These are phyloP conservation scores for Leccinum pellstonianum DNA, from an alignment of 768 basidiomycete species.

Conservation along the genomic window DNA sequence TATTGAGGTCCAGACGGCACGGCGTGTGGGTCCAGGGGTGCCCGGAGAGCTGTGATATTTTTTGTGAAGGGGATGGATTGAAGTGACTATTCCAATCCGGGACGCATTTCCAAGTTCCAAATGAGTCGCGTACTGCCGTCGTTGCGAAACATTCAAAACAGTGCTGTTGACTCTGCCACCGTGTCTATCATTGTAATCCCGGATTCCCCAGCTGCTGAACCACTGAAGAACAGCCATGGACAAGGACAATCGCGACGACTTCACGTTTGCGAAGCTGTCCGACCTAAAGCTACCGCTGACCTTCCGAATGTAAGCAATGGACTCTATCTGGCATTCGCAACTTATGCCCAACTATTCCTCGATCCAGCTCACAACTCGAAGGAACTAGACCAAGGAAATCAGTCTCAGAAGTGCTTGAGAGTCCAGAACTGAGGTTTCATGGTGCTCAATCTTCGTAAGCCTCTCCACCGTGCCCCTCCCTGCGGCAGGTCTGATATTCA, in stretches of 20 bases:
- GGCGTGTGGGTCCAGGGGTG: too few species aligned
- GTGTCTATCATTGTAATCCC: neutral
- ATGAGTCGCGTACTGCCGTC: slow-evolving; percentile 5
- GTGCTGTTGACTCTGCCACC: neutral
- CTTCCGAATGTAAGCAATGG: slow-evolving; percentile 65
- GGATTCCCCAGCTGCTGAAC: neutral
- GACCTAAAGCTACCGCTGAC: slow-evolving; percentile 88
- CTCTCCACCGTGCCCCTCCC: slow-evolving; percentile 10
- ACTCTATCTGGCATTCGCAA: neutral
- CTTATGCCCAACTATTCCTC: slow-evolving; percentile 1
- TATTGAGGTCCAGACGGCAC: too few species aligned
- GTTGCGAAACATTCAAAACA: neutral
- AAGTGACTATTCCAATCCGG: neutral
- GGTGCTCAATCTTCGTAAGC: slow-evolving; percentile 76
- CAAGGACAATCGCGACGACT: slow-evolving; percentile 76
- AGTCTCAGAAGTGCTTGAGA: slow-evolving; percentile 78
- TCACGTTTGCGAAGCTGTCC: slow-evolving; percentile 88
- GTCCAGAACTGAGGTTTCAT: slow-evolving; percentile 79
- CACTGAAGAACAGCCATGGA: slow-evolving; percentile 39
- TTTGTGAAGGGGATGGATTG: neutral
- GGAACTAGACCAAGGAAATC: slow-evolving; percentile 70
- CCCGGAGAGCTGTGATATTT: neutral
- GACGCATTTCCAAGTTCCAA: neutral
- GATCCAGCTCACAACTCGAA: slow-evolving; percentile 75
- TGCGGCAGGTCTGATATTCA: slow-evolving; percentile 19